Percentiles rank a stretch among this genome's conserved stretches.
Conservation (phyloP, 164 flowering plant species). For the Annona cherimola region DNA sequence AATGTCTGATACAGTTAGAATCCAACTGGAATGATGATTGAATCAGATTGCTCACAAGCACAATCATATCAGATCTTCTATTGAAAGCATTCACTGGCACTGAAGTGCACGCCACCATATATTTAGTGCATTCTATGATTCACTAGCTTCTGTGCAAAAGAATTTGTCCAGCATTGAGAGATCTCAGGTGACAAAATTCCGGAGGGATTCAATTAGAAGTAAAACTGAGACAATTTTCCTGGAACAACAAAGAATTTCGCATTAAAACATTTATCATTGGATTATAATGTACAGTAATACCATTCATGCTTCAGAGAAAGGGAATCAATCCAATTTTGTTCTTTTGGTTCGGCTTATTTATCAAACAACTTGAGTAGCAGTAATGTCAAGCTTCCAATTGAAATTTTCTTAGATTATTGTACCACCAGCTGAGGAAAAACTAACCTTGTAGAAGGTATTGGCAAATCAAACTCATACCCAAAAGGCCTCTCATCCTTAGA, state of each 20-base stretch:
- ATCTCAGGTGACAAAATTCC: not conserved
- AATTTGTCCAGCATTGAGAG: not conserved
- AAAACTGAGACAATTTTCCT: not conserved
- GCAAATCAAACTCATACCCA: not conserved
- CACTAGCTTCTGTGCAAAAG: not conserved
- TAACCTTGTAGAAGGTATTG: not conserved
- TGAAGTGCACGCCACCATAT: not conserved
- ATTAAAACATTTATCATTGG: not conserved
- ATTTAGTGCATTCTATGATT: too few species aligned
- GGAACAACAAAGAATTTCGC: not conserved
- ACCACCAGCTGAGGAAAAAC: too few species aligned
- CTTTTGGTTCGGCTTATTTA: too few species aligned
- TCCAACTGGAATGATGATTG: not conserved
- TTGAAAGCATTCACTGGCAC: not conserved
- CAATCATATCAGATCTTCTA: not conserved
- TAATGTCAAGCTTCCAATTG: too few species aligned
- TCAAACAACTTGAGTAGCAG: too few species aligned
- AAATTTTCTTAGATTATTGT: too few species aligned
- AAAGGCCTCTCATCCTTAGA: conserved; percentile 21
- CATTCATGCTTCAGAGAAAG: not conserved
- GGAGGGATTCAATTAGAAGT: not conserved
- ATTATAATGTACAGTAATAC: not conserved
- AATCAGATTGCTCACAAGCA: not conserved
- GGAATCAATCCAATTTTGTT: not conserved
- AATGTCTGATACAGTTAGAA: too few species aligned